phyloP scores from a whole-genome alignment of 306 rosid genomes.

The Oxytropis ochrocephala region DNA sequence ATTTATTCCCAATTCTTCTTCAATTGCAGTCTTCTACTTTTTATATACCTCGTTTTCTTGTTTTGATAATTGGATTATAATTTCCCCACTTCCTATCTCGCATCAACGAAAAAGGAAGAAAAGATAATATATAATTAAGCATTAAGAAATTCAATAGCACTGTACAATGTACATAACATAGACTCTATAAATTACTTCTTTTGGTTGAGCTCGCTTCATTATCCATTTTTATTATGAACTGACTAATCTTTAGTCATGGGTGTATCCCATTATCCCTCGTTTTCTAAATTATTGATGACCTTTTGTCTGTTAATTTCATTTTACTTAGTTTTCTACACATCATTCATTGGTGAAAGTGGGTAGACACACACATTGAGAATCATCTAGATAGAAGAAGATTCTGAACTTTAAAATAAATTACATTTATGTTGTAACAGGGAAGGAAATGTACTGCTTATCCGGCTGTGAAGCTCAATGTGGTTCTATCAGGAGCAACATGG shows the following conservation, averaged over 20 bases:
- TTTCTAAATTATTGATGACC: not conserved
- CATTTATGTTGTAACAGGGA: conserved; percentile 40
- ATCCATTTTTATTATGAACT: not conserved
- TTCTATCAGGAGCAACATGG: conserved; percentile 69
- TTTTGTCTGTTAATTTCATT: not conserved
- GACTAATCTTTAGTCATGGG: not conserved
- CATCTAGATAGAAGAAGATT: not conserved
- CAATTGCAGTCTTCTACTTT: not conserved
- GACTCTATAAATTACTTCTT: not conserved
- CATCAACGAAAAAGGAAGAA: too few species aligned
- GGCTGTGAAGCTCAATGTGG: conserved; percentile 69
- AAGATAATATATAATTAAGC: not conserved
- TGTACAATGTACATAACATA: not conserved
- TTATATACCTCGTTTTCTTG: not conserved
- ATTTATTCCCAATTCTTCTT: not conserved
- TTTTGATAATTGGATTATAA: not conserved
- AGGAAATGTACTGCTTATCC: conserved; percentile 90
- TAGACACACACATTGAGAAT: not conserved
- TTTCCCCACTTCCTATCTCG: not conserved
- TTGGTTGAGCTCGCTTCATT: not conserved
- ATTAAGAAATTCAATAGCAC: not conserved
- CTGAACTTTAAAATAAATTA: not conserved
- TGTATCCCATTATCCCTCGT: not conserved
- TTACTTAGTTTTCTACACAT: not conserved
- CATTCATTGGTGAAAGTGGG: not conserved